A percentile compares a stretch with the other conserved stretches of the same genome.
Conservation (phyloP, 768 basidiomycete genomes). For the Pleurotus tuoliensis region DNA sequence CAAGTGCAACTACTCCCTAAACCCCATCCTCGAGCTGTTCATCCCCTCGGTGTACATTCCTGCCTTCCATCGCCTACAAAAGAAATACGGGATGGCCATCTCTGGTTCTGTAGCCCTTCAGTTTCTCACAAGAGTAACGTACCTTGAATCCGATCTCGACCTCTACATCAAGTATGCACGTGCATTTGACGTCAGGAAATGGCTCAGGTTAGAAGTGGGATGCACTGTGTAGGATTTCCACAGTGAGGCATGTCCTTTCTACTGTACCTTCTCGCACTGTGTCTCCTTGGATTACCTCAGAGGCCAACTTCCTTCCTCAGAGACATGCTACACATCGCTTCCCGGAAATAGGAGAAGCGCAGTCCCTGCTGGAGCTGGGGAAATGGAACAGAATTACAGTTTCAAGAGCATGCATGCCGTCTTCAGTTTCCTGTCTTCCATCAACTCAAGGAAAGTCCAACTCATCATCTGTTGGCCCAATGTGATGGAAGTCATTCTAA, state of each 20-base stretch:
- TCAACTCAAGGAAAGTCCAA: slow-evolving; percentile 23
- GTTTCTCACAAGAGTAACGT: slow-evolving; percentile 41
- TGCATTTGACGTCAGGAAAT: slow-evolving; percentile 27
- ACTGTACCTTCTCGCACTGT: too few relatives aligned
- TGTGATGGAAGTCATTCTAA: slow-evolving; percentile 23
- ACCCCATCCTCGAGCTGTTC: slow-evolving; percentile 29
- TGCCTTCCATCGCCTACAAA: slow-evolving; percentile 39
- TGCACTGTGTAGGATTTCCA: slow-evolving; percentile 9
- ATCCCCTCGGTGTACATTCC: slow-evolving; percentile 22
- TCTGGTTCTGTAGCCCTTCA: slow-evolving; percentile 54
- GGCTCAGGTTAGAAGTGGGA: slow-evolving; percentile 29
- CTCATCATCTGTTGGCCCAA: slow-evolving; percentile 26
- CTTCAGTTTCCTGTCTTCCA: background rate
- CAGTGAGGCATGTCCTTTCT: too few relatives aligned
- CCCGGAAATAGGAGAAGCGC: slow-evolving; percentile 6
- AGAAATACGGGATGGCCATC: slow-evolving; percentile 38
- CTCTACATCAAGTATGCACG: slow-evolving; percentile 36
- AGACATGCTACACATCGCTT: background rate
- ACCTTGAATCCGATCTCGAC: slow-evolving; percentile 47
- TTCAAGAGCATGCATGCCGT: background rate
- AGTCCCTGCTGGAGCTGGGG: slow-evolving; percentile 1
- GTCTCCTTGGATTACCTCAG: too few relatives aligned
- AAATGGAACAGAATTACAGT: too few relatives aligned
- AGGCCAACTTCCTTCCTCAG: too few relatives aligned
- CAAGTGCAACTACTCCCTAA: slow-evolving; percentile 29